Evolutionary conservation across 768 basidiomycete species (phyloP).

Genomic region (Strobilomyces confusus): DNA sequence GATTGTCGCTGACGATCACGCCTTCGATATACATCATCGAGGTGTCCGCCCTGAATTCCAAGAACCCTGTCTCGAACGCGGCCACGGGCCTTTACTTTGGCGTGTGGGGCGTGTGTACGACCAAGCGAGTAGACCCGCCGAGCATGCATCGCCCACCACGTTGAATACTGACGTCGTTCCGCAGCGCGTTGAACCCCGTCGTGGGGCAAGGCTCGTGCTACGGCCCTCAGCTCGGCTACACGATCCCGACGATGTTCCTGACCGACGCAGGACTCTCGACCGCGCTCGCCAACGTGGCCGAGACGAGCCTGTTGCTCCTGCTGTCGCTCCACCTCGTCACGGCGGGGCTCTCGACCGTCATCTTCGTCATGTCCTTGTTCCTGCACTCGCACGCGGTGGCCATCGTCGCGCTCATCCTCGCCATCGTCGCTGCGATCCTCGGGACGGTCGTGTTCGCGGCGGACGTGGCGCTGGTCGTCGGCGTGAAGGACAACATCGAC

Average conservation of each 20-base stretch:
- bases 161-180: not conserved
- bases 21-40: slow-evolving; percentile 61
- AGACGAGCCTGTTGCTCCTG: slow-evolving; percentile 47
- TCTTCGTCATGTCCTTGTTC: slow-evolving; percentile 53
- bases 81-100: slow-evolving; percentile 68
- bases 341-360: slow-evolving; percentile 54
- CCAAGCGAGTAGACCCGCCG: slow-evolving; percentile 33
- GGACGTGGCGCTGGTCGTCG: slow-evolving; percentile 59
- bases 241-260: slow-evolving; percentile 47
- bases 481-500: slow-evolving; percentile 44
- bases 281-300: slow-evolving; percentile 41
- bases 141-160: too few species aligned
- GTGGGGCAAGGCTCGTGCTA: slow-evolving; percentile 44
- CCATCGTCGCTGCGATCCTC: slow-evolving; percentile 55
- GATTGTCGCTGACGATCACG: slow-evolving; percentile 71
- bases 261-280: slow-evolving; percentile 42
- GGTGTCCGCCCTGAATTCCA: slow-evolving; percentile 32
- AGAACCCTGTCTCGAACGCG: slow-evolving; percentile 42
- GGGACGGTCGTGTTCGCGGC: slow-evolving; percentile 53
- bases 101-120: slow-evolving; percentile 79
- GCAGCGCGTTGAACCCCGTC: slow-evolving; percentile 7
- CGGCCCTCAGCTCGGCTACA: slow-evolving; percentile 67
- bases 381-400: slow-evolving; percentile 51
- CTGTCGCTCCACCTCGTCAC: slow-evolving; percentile 69
- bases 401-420: slow-evolving; percentile 54